Percentiles rank a stretch among this genome's conserved stretches.
Evolutionary conservation across 2,329 filamentous ascomycete genomes (phyloP).

Genomic region (Thielaviopsis ethacetica): DNA sequence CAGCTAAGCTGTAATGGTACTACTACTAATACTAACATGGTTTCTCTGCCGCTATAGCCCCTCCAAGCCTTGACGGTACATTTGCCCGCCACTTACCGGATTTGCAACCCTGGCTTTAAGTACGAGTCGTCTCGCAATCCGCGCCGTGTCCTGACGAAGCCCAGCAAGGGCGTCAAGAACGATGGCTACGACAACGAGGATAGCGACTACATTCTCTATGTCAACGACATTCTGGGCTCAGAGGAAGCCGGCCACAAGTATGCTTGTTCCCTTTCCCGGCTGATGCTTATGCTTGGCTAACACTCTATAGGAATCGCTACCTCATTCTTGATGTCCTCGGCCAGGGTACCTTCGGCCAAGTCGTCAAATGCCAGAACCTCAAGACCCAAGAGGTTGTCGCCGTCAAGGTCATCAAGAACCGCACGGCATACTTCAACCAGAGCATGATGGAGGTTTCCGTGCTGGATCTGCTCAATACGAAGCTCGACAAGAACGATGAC

Average conservation of each 20-base stretch:
- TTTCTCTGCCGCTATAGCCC: constrained; percentile 39
- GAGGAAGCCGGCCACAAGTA: constrained; percentile 97
- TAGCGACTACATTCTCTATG: constrained; percentile 97
- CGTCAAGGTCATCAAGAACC: constrained; percentile 98
- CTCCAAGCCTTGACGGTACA: constrained; percentile 90
- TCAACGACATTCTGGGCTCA: constrained; percentile 94
- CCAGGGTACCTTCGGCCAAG: constrained; percentile 94
- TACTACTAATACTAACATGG: constrained; percentile 18
- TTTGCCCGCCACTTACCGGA: constrained; percentile 86
- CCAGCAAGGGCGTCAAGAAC: constrained; percentile 96
- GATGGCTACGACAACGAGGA: constrained; percentile 98
- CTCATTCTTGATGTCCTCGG: constrained; percentile 92
- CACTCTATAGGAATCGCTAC: constrained; percentile 59
- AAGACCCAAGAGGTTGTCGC: constrained; percentile 98
- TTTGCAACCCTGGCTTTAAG: constrained; percentile 96
- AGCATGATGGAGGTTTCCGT: constrained; percentile 99
- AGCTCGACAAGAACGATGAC: constrained; percentile 98
- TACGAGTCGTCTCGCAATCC: constrained; percentile 97
- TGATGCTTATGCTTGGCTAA: not conserved
- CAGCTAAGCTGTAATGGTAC: no score
- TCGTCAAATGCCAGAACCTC: constrained; percentile 96
- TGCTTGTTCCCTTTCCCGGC: constrained; percentile 17
- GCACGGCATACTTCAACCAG: constrained; percentile 98
- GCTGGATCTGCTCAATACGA: constrained; percentile 87
- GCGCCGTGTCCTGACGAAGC: constrained; percentile 87